A percentile compares a stretch with the other conserved stretches of the same genome.
Conservation (phyloP, 257 asterid species). For the Ophiorrhiza pumila region DNA sequence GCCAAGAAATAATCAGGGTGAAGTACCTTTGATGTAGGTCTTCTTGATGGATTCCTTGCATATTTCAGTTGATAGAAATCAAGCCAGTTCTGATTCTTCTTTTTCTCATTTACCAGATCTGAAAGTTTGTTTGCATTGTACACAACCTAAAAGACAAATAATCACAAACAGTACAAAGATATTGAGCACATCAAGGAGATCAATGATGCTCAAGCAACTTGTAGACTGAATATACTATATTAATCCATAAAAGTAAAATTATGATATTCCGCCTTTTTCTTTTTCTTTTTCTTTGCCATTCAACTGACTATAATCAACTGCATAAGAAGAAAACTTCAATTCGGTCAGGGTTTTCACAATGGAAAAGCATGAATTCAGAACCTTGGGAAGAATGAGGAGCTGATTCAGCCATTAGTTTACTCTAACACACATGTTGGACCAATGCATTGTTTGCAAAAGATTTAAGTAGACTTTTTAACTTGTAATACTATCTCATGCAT, state of each 20-base stretch:
- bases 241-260: background rate
- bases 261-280: background rate
- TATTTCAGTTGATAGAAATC: conserved; percentile 81
- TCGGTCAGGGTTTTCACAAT: background rate
- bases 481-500: background rate
- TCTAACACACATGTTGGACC: background rate
- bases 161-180: background rate
- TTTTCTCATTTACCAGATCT: conserved; percentile 61
- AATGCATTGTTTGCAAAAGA: background rate
- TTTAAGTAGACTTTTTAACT: background rate
- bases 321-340: background rate
- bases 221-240: background rate
- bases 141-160: conserved; percentile 56
- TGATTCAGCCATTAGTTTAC: background rate
- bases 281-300: background rate
- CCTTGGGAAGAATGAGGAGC: background rate
- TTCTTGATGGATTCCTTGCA: conserved; percentile 53
- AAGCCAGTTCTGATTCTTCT: conserved; percentile 76
- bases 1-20: background rate
- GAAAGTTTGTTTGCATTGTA: conserved; percentile 83
- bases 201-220: background rate
- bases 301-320: background rate
- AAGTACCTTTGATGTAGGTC: conserved; percentile 67
- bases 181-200: background rate
- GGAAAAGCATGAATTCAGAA: background rate